Evolutionary conservation across 2,329 filamentous ascomycete species (phyloP).

Genomic region (Fonsecaea erecta): DNA sequence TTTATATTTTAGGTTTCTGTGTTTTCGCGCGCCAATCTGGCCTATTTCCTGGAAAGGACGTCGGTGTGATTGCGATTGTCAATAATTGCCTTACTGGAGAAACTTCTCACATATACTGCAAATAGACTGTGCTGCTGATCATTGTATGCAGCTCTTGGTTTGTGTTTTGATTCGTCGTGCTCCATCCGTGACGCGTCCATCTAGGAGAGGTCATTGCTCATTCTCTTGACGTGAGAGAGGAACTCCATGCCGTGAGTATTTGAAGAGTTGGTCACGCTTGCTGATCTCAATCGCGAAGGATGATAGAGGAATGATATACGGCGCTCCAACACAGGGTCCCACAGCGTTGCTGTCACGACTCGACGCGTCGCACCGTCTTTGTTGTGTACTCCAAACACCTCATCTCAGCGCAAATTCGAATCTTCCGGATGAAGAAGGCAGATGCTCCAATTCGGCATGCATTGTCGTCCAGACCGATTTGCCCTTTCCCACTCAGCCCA

Average conservation of each 20-base stretch:
- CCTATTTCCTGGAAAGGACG: not conserved
- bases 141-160: not conserved
- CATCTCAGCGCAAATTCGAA: conserved; percentile 33
- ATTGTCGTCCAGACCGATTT: conserved; percentile 24
- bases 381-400: not conserved
- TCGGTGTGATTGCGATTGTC: not conserved
- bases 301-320: not conserved
- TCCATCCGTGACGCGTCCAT: not conserved
- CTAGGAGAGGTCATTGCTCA: not conserved
- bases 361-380: not conserved
- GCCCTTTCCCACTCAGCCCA: conserved; percentile 35
- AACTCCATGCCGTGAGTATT: no score
- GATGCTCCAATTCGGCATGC: conserved; percentile 39
- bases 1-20: not conserved
- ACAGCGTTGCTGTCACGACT: conserved; percentile 13
- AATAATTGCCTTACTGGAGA: not conserved
- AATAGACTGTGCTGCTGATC: not conserved
- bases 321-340: not conserved
- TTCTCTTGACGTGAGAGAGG: no score
- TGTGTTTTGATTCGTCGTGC: not conserved
- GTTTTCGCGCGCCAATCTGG: not conserved
- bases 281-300: conserved; percentile 1
- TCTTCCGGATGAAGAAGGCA: conserved; percentile 37
- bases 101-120: not conserved
- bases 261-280: not conserved